A percentile compares a stretch with the other conserved stretches of the same genome.
Evolutionary conservation across 768 basidiomycete genomes (phyloP).

Genomic region (Trametes maxima): DNA sequence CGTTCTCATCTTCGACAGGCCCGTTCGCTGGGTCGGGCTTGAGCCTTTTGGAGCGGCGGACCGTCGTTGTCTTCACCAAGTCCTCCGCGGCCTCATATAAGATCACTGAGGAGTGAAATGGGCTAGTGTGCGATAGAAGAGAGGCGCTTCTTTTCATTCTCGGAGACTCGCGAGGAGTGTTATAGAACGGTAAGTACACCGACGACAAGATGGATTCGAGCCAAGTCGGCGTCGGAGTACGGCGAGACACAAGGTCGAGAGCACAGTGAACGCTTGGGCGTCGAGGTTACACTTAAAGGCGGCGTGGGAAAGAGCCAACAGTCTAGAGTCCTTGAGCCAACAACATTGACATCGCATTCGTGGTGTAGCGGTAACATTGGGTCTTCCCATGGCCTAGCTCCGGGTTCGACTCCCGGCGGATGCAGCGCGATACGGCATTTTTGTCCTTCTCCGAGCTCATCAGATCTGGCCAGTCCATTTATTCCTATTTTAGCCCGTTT

Average conservation of each 20-base stretch:
- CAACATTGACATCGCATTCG: constrained; percentile 25
- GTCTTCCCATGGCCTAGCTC: constrained; percentile 77
- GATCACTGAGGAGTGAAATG: constrained; percentile 18
- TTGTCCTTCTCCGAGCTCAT: neutral
- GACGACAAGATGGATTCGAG: no score
- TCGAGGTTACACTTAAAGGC: no score
- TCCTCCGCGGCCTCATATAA: constrained; percentile 26
- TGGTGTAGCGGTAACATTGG: constrained; percentile 89
- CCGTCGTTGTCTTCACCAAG: neutral
- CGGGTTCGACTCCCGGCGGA: constrained; percentile 63
- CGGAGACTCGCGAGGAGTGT: neutral
- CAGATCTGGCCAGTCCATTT: no score
- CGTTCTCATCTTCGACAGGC: no score
- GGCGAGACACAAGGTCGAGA: no score
- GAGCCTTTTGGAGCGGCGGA: constrained; percentile 18
- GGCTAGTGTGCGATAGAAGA: constrained; percentile 13
- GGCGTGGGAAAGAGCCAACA: no score
- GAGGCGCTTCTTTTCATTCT: constrained; percentile 1
- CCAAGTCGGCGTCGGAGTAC: no score
- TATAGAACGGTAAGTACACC: neutral
- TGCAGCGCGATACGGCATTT: no score
- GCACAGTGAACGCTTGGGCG: no score
- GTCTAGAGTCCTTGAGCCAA: no score
- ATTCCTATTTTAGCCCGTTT: no score
- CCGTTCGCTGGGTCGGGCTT: neutral